These are phyloP conservation scores for Pholiota microspora DNA, from an alignment of 768 basidiomycete species.

Conservation along the genomic window DNA sequence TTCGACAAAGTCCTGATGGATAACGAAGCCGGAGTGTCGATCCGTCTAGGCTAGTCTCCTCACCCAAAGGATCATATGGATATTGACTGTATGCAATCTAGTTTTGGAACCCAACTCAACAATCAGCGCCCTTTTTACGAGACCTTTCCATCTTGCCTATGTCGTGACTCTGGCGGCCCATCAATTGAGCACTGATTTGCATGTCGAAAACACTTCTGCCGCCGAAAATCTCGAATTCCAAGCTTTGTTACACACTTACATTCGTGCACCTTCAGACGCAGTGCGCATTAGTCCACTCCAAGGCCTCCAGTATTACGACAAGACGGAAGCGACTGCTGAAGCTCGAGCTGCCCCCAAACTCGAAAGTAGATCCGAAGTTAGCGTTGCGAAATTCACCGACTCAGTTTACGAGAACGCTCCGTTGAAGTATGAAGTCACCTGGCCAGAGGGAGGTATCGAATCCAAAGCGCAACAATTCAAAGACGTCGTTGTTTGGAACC, in stretches of 20 bases:
- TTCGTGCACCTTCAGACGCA: slow-evolving; percentile 59
- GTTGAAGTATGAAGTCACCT: slow-evolving; percentile 53
- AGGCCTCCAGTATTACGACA: slow-evolving; percentile 73
- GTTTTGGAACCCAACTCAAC: slow-evolving; percentile 11
- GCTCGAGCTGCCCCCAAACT: slow-evolving; percentile 46
- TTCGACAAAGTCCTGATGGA: slow-evolving; percentile 65
- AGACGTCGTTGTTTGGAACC: slow-evolving; percentile 96
- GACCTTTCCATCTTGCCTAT: slow-evolving; percentile 72
- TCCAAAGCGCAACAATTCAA: slow-evolving; percentile 57
- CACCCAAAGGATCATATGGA: slow-evolving; percentile 5
- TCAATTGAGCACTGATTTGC: slow-evolving; percentile 75
- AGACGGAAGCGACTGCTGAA: slow-evolving; percentile 62
- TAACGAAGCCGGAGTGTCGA: slow-evolving; percentile 68
- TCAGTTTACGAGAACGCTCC: slow-evolving; percentile 72
- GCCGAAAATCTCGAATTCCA: slow-evolving; percentile 76
- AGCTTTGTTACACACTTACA: slow-evolving; percentile 90
- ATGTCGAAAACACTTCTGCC: slow-evolving; percentile 69
- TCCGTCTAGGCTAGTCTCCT: slow-evolving; percentile 63
- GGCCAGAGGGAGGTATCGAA: slow-evolving; percentile 55
- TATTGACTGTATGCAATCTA: not conserved
- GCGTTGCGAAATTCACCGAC: slow-evolving; percentile 68
- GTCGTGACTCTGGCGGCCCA: slow-evolving; percentile 76
- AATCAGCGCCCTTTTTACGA: slow-evolving; percentile 59
- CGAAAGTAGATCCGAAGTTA: slow-evolving; percentile 62
- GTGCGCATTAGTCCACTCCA: slow-evolving; percentile 66